phyloP scores from a whole-genome alignment of 2,329 filamentous ascomycete genomes.

The Alternaria sp. region DNA sequence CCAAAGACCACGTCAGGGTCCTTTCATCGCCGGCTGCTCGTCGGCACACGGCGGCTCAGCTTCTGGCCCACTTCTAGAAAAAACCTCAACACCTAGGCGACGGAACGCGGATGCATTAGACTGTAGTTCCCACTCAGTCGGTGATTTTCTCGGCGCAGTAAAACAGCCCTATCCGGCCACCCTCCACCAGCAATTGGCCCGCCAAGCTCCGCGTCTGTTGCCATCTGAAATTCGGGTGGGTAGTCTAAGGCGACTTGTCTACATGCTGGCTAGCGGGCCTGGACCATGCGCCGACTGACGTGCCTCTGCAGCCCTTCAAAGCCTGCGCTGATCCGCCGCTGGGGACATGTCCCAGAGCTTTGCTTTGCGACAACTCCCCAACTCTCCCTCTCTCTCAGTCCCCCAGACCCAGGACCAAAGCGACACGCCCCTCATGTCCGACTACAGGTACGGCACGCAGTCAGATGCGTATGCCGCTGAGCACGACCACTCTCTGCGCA shows the following conservation, averaged over 20 bases:
- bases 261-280: slow-evolving; percentile 29
- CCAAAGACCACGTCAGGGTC: background rate
- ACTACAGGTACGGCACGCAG: slow-evolving; percentile 42
- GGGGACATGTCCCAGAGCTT: slow-evolving; percentile 19
- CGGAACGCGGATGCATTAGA: slow-evolving; percentile 8
- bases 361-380: slow-evolving; percentile 24
- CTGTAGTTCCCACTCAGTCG: slow-evolving; percentile 13
- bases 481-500: slow-evolving; percentile 33
- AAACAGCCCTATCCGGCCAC: slow-evolving; percentile 17
- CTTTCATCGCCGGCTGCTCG: background rate
- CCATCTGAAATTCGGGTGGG: slow-evolving; percentile 31
- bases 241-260: slow-evolving; percentile 18
- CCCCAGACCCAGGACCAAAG: slow-evolving; percentile 16
- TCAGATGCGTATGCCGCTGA: slow-evolving; percentile 44
- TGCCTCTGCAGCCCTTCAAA: slow-evolving; percentile 38
- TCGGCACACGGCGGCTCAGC: slow-evolving; percentile 6
- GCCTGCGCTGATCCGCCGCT: slow-evolving; percentile 27
- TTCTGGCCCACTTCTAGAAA: slow-evolving; percentile 22
- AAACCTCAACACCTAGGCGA: slow-evolving; percentile 14
- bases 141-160: slow-evolving; percentile 23
- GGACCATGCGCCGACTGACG: slow-evolving; percentile 33
- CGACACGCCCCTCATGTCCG: slow-evolving; percentile 24
- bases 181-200: slow-evolving; percentile 14
- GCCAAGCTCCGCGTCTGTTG: slow-evolving; percentile 26
- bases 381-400: slow-evolving; percentile 12